phyloP scores from a whole-genome alignment of 78 protist genomes.

The Dictyostelium firmibasis region DNA sequence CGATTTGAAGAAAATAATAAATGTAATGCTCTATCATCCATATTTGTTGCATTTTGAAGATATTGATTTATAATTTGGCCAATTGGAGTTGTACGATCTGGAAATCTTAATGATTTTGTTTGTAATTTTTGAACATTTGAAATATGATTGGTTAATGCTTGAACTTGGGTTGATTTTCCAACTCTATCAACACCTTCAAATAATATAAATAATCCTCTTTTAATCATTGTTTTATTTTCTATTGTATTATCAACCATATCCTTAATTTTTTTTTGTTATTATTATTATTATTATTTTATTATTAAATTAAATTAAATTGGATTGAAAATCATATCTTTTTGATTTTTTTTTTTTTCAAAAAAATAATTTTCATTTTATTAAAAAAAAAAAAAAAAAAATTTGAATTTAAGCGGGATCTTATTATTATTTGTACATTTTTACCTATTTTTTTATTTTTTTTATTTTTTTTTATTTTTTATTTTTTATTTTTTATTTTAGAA shows the following conservation, averaged over 20 bases:
- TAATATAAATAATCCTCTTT: slow-evolving; percentile 89
- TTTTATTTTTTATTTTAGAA: too few relatives aligned
- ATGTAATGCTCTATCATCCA: slow-evolving; percentile 92
- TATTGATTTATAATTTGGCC: slow-evolving; percentile 90
- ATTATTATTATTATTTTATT: too few relatives aligned
- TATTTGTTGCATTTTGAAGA: slow-evolving; percentile 61
- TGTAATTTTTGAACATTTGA: background rate
- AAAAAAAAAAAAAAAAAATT: too few relatives aligned
- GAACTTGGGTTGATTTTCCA: slow-evolving; percentile 92
- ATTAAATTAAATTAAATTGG: too few relatives aligned
- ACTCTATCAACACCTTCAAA: slow-evolving; percentile 92
- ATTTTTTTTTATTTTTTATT: too few relatives aligned
- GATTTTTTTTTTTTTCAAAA: too few relatives aligned
- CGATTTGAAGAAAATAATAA: slow-evolving; percentile 94
- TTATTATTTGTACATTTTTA: too few relatives aligned
- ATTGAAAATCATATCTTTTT: too few relatives aligned
- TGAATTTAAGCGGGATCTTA: too few relatives aligned
- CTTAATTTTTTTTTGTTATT: background rate
- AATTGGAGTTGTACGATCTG: slow-evolving; percentile 88
- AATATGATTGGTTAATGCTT: background rate
- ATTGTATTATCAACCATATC: background rate
- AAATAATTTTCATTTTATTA: too few relatives aligned
- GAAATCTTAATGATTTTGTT: slow-evolving; percentile 17
- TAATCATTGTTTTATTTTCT: slow-evolving; percentile 3
- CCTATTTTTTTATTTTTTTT: too few relatives aligned